Conservation (phyloP, 2,329 filamentous ascomycete genomes). For the Aspergillus viridinutans region DNA sequence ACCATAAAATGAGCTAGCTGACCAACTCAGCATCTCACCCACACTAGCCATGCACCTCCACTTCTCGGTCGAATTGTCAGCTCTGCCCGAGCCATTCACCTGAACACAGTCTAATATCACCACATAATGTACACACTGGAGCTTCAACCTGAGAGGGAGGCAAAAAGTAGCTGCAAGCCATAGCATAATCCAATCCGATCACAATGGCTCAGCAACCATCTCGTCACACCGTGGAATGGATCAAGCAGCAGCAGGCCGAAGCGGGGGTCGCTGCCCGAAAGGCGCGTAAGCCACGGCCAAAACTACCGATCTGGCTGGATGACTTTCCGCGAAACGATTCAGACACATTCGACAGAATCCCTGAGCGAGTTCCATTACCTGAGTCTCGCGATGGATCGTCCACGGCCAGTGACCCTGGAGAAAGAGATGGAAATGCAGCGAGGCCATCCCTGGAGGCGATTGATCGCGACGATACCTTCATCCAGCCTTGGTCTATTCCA, state of each 20-base stretch:
- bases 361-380: neutral
- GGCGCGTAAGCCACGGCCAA: neutral
- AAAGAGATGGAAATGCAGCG: neutral
- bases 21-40: too few species aligned
- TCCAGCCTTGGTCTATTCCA: neutral
- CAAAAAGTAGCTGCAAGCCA: too few species aligned
- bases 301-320: neutral
- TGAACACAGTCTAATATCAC: too few species aligned
- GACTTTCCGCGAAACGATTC: neutral
- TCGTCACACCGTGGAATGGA: neutral
- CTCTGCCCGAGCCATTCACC: too few species aligned
- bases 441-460: neutral
- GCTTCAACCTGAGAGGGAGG: too few species aligned
- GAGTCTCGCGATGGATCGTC: neutral
- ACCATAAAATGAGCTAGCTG: too few species aligned
- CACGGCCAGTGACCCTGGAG: neutral
- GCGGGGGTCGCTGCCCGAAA: neutral
- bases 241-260: neutral
- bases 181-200: too few species aligned
- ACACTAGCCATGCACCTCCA: too few species aligned
- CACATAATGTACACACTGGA: too few species aligned
- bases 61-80: too few species aligned
- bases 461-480: neutral
- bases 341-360: neutral
- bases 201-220: neutral